phyloP scores from a whole-genome alignment of 768 basidiomycete genomes.

The Leccinum fibrillosum region DNA sequence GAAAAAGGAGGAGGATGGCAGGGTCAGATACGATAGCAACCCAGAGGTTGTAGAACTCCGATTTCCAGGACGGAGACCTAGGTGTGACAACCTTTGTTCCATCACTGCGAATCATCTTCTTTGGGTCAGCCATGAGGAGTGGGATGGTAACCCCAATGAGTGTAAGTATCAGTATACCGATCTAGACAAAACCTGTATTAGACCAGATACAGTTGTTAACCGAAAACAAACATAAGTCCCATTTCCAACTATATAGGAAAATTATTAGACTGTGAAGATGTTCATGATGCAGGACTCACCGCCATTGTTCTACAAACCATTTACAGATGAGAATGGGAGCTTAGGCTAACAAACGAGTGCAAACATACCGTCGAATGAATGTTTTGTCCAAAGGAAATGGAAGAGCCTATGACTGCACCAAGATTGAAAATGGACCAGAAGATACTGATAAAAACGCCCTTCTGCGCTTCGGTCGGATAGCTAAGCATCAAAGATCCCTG shows the following conservation, averaged over 20 bases:
- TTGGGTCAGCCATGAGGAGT: slow-evolving; percentile 66
- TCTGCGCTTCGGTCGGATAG: slow-evolving; percentile 77
- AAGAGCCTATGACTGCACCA: slow-evolving; percentile 77
- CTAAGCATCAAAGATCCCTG: slow-evolving; percentile 84
- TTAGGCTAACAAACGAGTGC: neutral
- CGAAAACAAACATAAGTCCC: slow-evolving; percentile 64
- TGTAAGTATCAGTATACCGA: slow-evolving; percentile 72
- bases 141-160: slow-evolving; percentile 66
- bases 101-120: slow-evolving; percentile 70
- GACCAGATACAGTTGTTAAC: neutral
- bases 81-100: slow-evolving; percentile 62
- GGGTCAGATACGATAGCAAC: slow-evolving; percentile 68
- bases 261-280: neutral
- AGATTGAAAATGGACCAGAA: slow-evolving; percentile 87
- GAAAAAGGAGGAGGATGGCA: slow-evolving; percentile 72
- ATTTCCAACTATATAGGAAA: slow-evolving; percentile 48
- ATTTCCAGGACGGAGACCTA: slow-evolving; percentile 74
- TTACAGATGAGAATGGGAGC: neutral
- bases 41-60: slow-evolving; percentile 68
- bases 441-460: slow-evolving; percentile 71
- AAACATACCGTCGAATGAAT: slow-evolving; percentile 34
- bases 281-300: slow-evolving; percentile 23
- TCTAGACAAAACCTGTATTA: slow-evolving; percentile 39
- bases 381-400: slow-evolving; percentile 72
- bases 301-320: slow-evolving; percentile 20